Conservation (phyloP, 2,329 filamentous ascomycete species). For the Talaromyces sp. region DNA sequence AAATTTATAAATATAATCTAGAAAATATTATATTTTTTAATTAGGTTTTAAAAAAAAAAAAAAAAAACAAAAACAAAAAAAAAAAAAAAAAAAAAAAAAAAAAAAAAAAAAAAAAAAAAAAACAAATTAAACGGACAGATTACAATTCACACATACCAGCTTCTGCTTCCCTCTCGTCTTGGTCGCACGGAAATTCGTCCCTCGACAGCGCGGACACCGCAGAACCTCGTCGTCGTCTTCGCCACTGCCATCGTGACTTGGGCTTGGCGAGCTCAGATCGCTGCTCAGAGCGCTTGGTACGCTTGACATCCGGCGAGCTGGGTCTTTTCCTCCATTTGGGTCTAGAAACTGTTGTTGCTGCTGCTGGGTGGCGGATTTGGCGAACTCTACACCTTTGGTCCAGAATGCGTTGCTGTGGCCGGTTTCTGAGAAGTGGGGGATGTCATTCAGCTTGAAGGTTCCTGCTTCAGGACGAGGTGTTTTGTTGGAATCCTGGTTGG, state of each 20-base stretch:
- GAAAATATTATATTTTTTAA: no score
- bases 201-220: slow-evolving; percentile 54
- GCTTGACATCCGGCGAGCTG: slow-evolving; percentile 33
- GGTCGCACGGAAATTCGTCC: slow-evolving; percentile 57
- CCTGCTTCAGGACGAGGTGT: slow-evolving; percentile 20
- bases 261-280: slow-evolving; percentile 39
- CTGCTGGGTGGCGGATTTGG: slow-evolving; percentile 25
- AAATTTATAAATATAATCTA: no score
- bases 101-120: no score
- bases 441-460: background rate
- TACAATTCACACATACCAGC: slow-evolving; percentile 57
- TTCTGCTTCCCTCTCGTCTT: slow-evolving; percentile 49
- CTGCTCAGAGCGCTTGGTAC: slow-evolving; percentile 54
- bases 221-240: slow-evolving; percentile 28
- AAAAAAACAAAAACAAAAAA: no score
- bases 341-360: background rate
- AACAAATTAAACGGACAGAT: slow-evolving; percentile 9
- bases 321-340: background rate
- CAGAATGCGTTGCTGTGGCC: slow-evolving; percentile 51
- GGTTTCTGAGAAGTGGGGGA: slow-evolving; percentile 36
- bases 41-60: no score
- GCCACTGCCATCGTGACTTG: background rate
- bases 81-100: no score
- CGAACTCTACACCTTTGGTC: slow-evolving; percentile 40
- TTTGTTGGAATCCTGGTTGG: slow-evolving; percentile 26